Percentiles rank a stretch among this genome's conserved stretches.
Evolutionary conservation across 2,329 filamentous ascomycete genomes (phyloP).

Genomic region (Penicillium sp.): DNA sequence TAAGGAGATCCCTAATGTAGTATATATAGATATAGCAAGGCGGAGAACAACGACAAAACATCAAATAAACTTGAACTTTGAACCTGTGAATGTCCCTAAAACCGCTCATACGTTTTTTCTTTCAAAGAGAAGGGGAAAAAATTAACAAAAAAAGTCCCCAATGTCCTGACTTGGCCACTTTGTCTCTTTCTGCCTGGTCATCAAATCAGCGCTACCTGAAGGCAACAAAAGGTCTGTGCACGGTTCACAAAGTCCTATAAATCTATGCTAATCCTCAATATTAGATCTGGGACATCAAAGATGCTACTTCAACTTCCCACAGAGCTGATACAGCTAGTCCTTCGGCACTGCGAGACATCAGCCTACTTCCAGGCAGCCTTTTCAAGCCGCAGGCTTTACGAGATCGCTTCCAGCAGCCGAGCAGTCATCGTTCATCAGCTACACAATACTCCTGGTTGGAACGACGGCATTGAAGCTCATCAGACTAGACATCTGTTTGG

Average conservation of each 20-base stretch:
- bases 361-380: constrained; percentile 38
- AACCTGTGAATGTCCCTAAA: no score
- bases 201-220: not conserved
- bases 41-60: not conserved
- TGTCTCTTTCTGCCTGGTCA: not conserved
- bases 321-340: constrained; percentile 39
- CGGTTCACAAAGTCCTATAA: not conserved
- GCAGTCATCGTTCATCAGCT: constrained; percentile 38
- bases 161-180: no score
- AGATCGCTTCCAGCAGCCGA: constrained; percentile 33
- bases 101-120: no score
- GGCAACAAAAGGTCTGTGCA: constrained; percentile 5
- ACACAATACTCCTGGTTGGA: constrained; percentile 31
- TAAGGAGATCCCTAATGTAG: no score
- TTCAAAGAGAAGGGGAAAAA: no score
- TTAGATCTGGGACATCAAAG: not conserved
- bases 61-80: no score
- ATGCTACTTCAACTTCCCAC: constrained; percentile 27
- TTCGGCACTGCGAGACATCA: constrained; percentile 32
- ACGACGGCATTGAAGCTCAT: constrained; percentile 15
- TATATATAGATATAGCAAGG: not conserved
- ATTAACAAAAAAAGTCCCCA: no score
- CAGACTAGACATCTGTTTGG: constrained; percentile 29
- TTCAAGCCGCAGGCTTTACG: constrained; percentile 35
- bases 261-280: not conserved